Base-by-base conservation (phyloP, 805 yeast species). In the Starmera caribaea region DNA sequence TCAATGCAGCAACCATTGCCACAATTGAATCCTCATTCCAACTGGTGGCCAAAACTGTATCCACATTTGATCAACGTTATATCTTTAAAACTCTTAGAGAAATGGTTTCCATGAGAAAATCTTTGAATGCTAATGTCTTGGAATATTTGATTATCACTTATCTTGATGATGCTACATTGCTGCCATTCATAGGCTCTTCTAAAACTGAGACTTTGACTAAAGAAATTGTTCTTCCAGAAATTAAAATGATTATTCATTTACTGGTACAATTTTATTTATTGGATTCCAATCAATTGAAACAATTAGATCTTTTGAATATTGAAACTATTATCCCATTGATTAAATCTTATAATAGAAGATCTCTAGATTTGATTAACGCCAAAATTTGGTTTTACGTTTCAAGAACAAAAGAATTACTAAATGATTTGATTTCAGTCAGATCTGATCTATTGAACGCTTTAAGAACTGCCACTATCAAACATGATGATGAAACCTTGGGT, bases 351-450 rank as follows among this genome's bases (percentile, higher is more conserved):
- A 87, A 87, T 62, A 76, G 82, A 47, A 75, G 97, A 47, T 74
- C 94, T 5, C 66, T 90, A 48, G 97, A 92, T 62, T 77, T 84
- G 52, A 72, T 92, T 42, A 78, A 78, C 47, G 92, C 97, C 13
- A 90, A 89, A 60, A 71, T 84, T 44, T 92, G 97, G 97, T 92
- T 90, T 58, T 90, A 88, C 65, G 72, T 84, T 49, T 72, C 81
- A 35, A 76, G 95, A 60, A 74, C 88, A 2, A 76, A 77, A 48
- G 97, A 90, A 65, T 63, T 80, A 40, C 55, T 66, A 27, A 48
- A 55, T 34, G 65, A 78, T 48, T 63, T 76, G 43, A 65, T 69
- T 37, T 60, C 74, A n/a, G 66, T 85, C 39, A 76, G 95, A 57
- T 73, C 86, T 7, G 76, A 72, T 32, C 69, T 90, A 57, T 74